Evolutionary conservation across 2,329 filamentous ascomycete species (phyloP).

Genomic region (Calonectria pseudoreteaudii): DNA sequence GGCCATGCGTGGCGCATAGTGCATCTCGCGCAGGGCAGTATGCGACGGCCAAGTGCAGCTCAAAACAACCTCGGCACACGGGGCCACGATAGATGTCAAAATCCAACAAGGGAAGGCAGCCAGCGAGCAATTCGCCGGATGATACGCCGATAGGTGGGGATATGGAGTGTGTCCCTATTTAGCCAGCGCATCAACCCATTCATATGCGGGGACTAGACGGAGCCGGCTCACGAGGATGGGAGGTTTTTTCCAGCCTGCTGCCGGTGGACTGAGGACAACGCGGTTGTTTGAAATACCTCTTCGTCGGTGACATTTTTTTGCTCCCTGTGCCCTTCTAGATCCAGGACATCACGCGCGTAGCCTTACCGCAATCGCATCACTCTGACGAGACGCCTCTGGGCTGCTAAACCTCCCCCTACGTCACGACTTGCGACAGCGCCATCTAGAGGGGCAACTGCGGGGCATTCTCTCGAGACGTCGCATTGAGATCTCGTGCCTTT

Average conservation of each 20-base stretch:
- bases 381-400: not conserved
- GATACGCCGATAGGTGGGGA: conserved; percentile 42
- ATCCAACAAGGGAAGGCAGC: conserved; percentile 14
- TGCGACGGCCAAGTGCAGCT: not conserved
- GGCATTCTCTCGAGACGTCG: conserved; percentile 35
- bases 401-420: not conserved
- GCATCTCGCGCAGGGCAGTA: not conserved
- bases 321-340: not conserved
- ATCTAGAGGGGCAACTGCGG: conserved; percentile 39
- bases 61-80: conserved; percentile 4
- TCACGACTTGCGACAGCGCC: conserved; percentile 31
- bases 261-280: conserved; percentile 6
- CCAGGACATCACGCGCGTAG: not conserved
- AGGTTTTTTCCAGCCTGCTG: not conserved
- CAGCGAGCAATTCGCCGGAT: conserved; percentile 27
- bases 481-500: conserved; percentile 33
- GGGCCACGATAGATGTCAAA: not conserved
- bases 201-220: conserved; percentile 9
- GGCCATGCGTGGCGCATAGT: not conserved
- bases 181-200: conserved; percentile 26
- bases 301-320: not conserved
- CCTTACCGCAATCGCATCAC: not conserved
- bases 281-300: conserved; percentile 3
- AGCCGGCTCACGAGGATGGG: conserved; percentile 6
- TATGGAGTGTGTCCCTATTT: conserved; percentile 28